These are phyloP conservation scores for Caryopteris hybrid DNA, from an alignment of 305 asterid species.

Conservation along the genomic window DNA sequence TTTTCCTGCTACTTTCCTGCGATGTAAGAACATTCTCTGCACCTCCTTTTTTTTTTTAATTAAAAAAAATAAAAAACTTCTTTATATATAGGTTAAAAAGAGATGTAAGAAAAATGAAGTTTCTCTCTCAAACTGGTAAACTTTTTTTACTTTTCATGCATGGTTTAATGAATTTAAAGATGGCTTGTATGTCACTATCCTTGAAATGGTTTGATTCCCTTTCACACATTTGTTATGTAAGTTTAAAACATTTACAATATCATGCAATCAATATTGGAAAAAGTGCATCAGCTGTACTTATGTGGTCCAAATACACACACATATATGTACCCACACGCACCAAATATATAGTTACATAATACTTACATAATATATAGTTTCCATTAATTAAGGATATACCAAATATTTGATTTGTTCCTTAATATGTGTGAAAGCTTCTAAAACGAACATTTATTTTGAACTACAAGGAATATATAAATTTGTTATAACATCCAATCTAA, in stretches of 20 bases:
- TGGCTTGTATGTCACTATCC: slow-evolving; percentile 24
- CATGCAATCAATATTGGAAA: slow-evolving; percentile 32
- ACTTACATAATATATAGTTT: no score
- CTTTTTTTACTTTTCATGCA: slow-evolving; percentile 13
- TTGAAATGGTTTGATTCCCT: slow-evolving; percentile 22
- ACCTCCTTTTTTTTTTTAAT: background rate
- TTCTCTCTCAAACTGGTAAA: background rate
- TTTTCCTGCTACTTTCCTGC: slow-evolving; percentile 6
- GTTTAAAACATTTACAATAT: slow-evolving; percentile 2
- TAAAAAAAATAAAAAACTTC: no score
- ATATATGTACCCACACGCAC: no score
- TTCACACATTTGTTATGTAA: slow-evolving; percentile 5
- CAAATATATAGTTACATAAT: no score
- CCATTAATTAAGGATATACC: no score
- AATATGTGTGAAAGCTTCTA: no score
- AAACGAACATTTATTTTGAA: no score
- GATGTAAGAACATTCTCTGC: slow-evolving; percentile 28
- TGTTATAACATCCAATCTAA: no score
- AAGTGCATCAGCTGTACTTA: slow-evolving; percentile 18
- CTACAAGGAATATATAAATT: no score
- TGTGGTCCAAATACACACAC: background rate
- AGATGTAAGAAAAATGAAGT: slow-evolving; percentile 1
- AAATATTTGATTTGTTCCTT: no score
- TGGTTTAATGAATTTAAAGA: slow-evolving; percentile 8
- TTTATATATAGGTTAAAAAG: no score